Conservation (phyloP, 108 stramenopile genomes). For the Skeletonema marinoi region DNA sequence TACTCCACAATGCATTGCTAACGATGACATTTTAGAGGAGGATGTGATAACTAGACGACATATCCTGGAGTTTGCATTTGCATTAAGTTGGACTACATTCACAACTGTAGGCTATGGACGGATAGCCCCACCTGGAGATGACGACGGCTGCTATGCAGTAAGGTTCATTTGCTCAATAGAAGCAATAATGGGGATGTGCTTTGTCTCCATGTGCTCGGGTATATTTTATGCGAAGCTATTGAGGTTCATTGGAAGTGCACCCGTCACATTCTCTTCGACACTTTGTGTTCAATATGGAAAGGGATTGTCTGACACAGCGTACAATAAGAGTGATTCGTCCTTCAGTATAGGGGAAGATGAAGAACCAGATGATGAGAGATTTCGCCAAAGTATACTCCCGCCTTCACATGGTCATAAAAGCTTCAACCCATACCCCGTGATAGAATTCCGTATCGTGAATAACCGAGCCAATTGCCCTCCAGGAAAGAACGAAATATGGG, state of each 20-base stretch:
- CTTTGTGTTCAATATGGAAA: slow-evolving; percentile 42
- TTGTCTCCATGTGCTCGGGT: slow-evolving; percentile 27
- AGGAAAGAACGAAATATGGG: slow-evolving; percentile 33
- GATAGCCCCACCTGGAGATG: slow-evolving; percentile 28
- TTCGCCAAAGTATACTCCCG: neutral
- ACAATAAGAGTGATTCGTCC: neutral
- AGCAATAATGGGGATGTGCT: slow-evolving; percentile 30
- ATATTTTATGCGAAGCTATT: slow-evolving; percentile 27
- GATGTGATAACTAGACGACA: neutral
- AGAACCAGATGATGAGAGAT: neutral
- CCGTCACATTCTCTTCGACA: slow-evolving; percentile 36
- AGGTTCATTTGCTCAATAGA: slow-evolving; percentile 31
- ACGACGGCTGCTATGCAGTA: slow-evolving; percentile 19
- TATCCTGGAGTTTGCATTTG: slow-evolving; percentile 34
- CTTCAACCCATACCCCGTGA: slow-evolving; percentile 16
- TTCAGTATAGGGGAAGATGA: neutral
- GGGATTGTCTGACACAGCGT: slow-evolving; percentile 13
- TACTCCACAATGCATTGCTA: neutral
- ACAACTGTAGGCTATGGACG: slow-evolving; percentile 19
- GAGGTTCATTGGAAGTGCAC: slow-evolving; percentile 17
- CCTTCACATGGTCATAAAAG: neutral
- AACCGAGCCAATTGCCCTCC: slow-evolving; percentile 27
- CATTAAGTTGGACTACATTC: slow-evolving; percentile 35
- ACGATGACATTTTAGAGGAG: neutral
- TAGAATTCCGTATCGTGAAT: slow-evolving; percentile 36